Conservation (phyloP, 805 yeast genomes). For the Starmerella vaccinii region DNA sequence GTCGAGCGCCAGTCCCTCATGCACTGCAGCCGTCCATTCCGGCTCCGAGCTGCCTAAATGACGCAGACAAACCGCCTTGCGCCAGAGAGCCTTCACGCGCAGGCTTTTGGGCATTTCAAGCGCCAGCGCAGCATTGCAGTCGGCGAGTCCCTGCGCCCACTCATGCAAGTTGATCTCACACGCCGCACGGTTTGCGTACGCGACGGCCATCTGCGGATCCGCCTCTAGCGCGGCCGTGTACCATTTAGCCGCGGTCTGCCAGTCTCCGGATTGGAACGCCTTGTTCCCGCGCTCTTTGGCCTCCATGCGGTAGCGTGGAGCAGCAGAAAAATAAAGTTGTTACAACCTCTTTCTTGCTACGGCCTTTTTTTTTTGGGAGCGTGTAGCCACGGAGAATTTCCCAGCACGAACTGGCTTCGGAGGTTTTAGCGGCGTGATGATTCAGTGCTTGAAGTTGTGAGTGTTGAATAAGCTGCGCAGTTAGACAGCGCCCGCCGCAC, state of each 20-base stretch:
- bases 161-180: conserved; percentile 19
- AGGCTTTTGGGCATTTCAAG: conserved; percentile 4
- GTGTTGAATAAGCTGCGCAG: too few relatives aligned
- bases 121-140: conserved; percentile 19
- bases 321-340: too few relatives aligned
- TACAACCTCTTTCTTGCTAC: too few relatives aligned
- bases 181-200: conserved; percentile 25
- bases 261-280: conserved; percentile 11
- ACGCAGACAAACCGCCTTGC: conserved; percentile 20
- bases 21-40: conserved; percentile 12
- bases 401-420: too few relatives aligned
- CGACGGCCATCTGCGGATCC: conserved; percentile 19
- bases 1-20: conserved; percentile 20
- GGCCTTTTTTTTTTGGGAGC: too few relatives aligned
- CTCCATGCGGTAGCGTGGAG: conserved; percentile 11
- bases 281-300: conserved; percentile 16
- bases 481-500: too few relatives aligned
- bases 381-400: too few relatives aligned
- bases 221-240: conserved; percentile 20
- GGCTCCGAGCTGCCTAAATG: conserved; percentile 11
- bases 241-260: conserved; percentile 14
- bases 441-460: too few relatives aligned
- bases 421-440: too few relatives aligned
- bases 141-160: conserved; percentile 17
- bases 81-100: conserved; percentile 18